A percentile compares a stretch with the other conserved stretches of the same genome.
phyloP scores from a whole-genome alignment of 495 filamentous ascomycete species.

The Stereocaulon alpinum region DNA sequence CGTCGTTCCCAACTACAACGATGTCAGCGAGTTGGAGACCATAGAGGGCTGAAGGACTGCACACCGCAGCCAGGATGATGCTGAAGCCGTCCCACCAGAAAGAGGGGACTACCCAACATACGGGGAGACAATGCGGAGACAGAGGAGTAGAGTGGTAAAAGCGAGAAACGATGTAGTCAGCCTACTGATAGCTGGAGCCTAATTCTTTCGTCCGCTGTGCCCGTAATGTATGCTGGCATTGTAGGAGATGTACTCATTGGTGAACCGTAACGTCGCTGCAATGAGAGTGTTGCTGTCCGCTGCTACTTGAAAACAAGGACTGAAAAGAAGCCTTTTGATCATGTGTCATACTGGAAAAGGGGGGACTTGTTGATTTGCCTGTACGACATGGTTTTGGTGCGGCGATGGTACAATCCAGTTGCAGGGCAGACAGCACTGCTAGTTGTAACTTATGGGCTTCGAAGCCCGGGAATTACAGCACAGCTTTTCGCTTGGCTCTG shows the following conservation, averaged over 20 bases:
- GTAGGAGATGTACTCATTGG: neutral
- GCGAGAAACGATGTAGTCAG: conserved; percentile 18
- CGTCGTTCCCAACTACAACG: conserved; percentile 17
- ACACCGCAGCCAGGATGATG: conserved; percentile 21
- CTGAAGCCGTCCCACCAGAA: conserved; percentile 22
- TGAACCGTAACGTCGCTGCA: neutral
- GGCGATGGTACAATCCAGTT: neutral
- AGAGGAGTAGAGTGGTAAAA: conserved; percentile 16
- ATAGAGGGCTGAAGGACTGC: neutral
- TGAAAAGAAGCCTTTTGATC: too few species aligned
- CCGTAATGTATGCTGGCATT: neutral
- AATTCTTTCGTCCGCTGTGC: conserved; percentile 14
- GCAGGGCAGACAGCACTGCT: neutral
- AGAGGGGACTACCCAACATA: conserved; percentile 18
- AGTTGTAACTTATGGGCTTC: neutral
- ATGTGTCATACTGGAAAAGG: too few species aligned
- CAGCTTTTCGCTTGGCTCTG: too few species aligned
- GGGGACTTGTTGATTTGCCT: too few species aligned
- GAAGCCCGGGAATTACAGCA: too few species aligned
- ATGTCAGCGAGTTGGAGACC: neutral
- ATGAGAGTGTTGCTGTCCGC: neutral
- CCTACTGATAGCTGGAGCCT: conserved; percentile 17
- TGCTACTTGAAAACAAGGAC: too few species aligned
- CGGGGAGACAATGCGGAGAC: conserved; percentile 18
- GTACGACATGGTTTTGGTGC: neutral